These are phyloP conservation scores for Lasiodiplodia hormozganensis DNA, from an alignment of 2,329 filamentous ascomycete genomes.

Conservation along the genomic window DNA sequence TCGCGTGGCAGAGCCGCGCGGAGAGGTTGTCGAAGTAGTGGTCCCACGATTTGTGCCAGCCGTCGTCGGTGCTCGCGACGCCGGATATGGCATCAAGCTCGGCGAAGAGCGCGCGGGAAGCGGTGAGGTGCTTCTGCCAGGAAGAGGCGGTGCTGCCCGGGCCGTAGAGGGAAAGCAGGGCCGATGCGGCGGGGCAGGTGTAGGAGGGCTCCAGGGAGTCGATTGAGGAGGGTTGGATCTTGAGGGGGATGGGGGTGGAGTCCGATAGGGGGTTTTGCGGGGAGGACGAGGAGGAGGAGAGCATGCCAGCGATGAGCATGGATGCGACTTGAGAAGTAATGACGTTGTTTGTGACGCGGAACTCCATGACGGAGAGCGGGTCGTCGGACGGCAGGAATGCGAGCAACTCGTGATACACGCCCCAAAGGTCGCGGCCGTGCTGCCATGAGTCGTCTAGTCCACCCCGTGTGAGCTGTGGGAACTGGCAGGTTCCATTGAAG, in stretches of 20 bases:
- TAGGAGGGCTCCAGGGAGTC: conserved; percentile 81
- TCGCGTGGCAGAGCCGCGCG: conserved; percentile 76
- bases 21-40: conserved; percentile 88
- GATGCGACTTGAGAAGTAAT: conserved; percentile 83
- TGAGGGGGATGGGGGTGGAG: conserved; percentile 43
- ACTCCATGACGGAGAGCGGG: conserved; percentile 55
- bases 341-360: conserved; percentile 80
- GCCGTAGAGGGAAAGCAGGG: conserved; percentile 54
- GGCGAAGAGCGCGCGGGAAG: conserved; percentile 61
- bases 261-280: conserved; percentile 32
- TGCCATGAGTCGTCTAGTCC: conserved; percentile 77
- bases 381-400: conserved; percentile 63
- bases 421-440: conserved; percentile 78
- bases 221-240: conserved; percentile 61
- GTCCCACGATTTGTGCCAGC: conserved; percentile 76
- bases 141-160: conserved; percentile 51
- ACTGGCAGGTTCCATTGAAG: conserved; percentile 77
- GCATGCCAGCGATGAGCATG: conserved; percentile 77
- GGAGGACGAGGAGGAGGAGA: conserved; percentile 43
- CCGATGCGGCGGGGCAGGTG: conserved; percentile 62
- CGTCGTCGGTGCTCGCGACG: conserved; percentile 61
- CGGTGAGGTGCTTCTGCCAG: conserved; percentile 71
- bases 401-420: conserved; percentile 75
- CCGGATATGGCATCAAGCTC: conserved; percentile 73
- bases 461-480: conserved; percentile 77